Evolutionary conservation across 495 filamentous ascomycete genomes (phyloP).

Genomic region (Bombardia bombarda): DNA sequence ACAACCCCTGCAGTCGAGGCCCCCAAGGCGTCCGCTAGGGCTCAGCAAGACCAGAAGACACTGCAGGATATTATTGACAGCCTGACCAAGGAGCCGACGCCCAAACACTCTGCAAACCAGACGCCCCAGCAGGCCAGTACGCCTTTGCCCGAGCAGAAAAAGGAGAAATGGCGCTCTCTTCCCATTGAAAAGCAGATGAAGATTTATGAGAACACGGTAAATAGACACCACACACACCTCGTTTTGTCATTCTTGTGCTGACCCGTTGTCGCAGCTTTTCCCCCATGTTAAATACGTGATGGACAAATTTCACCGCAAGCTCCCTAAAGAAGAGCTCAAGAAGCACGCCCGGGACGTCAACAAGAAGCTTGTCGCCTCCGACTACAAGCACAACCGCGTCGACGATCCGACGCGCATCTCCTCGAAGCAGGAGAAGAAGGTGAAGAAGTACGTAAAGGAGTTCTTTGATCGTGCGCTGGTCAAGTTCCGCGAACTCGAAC

Average conservation of each 20-base stretch:
- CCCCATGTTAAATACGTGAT: constrained; percentile 78
- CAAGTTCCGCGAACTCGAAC: constrained; percentile 64
- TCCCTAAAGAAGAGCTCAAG: constrained; percentile 83
- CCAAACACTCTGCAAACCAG: constrained; percentile 40
- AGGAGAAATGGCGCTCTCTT: constrained; percentile 75
- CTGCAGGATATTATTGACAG: constrained; percentile 81
- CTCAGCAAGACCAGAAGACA: constrained; percentile 40
- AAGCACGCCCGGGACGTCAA: constrained; percentile 77
- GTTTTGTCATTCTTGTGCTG: constrained; percentile 8
- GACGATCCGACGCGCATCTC: constrained; percentile 66
- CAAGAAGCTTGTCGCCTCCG: constrained; percentile 80
- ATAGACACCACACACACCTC: constrained; percentile 11
- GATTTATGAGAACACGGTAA: constrained; percentile 83
- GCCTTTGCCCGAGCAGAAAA: constrained; percentile 53
- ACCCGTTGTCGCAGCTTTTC: constrained; percentile 50
- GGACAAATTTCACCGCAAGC: constrained; percentile 74
- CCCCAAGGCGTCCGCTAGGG: constrained; percentile 57
- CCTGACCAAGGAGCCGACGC: constrained; percentile 56
- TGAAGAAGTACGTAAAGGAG: constrained; percentile 72
- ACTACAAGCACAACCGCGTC: constrained; percentile 81
- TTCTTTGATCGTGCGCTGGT: constrained; percentile 78
- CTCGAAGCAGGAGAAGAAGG: constrained; percentile 69
- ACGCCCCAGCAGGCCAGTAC: constrained; percentile 59
- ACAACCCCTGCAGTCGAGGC: constrained; percentile 56
- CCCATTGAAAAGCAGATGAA: constrained; percentile 84